Evolutionary conservation across 2,329 filamentous ascomycete genomes (phyloP), one percentile per base, ranked within the genome.

Genomic region (Colletotrichum kahawae): DNA sequence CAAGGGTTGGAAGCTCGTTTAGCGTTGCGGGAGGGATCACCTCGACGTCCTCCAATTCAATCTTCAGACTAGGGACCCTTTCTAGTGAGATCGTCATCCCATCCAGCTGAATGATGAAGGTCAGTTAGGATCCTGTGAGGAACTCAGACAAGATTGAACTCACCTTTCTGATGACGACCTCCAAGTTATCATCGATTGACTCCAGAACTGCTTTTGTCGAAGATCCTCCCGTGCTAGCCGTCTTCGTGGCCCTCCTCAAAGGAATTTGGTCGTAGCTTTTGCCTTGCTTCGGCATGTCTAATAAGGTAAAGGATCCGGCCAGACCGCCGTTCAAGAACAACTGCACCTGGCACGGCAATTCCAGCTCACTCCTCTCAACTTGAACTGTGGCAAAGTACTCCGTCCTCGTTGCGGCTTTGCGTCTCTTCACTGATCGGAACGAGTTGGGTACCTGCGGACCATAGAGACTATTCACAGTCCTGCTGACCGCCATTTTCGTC

Each of bases 401-500:
- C 38, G 24, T 60, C 18, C 16, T 62, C 21, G 18, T 21, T 21
- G 29, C 54, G 10, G 48, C 64, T 31, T 64, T 68, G 13, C 57
- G 67, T 21, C 27, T 60, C 59, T 31, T 71, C 27, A 13, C 36
- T 63, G 16, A 5, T 65, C 36, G 38, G 38, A 4, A 24, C 27
- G 38, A 60, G 4, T 1, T 82, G n/a, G 33, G 43, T 10, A 68
- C 29, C 24, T 13, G 67, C 12, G 75, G 75, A 7, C 75, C 81
- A 78, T 88, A 89, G 5, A 95, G 82, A 1, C 83, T 86, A 72
- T 90, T 87, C 14, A 94, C 89, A 5, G 92, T 89, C 1, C 83
- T 87, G 72, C 90, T 87, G 14, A 94, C 89, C 8, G 92, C 89
- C 1, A 90, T 88, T 48, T 91, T 88, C 59, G 95, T 82, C 78